Base-by-base conservation (phyloP, 495 filamentous ascomycete species). In the Aspergillus ellipticus region DNA sequence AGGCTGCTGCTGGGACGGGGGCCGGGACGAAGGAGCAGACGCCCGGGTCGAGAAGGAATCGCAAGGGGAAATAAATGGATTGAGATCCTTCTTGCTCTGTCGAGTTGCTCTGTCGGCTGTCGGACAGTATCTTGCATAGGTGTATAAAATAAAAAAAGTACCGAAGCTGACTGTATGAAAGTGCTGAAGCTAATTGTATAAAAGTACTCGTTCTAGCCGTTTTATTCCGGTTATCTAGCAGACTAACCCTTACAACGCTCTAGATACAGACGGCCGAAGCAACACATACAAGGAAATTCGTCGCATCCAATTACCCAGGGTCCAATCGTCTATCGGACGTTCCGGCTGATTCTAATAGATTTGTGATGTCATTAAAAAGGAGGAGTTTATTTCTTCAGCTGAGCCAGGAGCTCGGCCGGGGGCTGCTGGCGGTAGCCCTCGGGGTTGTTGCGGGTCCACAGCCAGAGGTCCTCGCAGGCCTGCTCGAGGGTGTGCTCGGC, bases 401-500 rank as follows among this genome's bases (percentile, higher is more conserved):
- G 78, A 53, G 88, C 86, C 24, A 97, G 66, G 62, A 98, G 79
- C 70, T 88, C 86, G 55, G 90, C 82, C 28, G 94, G 94, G 19
- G 94, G 91, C 59, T 89, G 75, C 74, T 97, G 92, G 50, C 90
- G 80, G 76, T 97, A 97, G 16, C 94, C 94, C 76, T 90, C 82
- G 41, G 94, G 94, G 75, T 98, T 97, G 75, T 97, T 97, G 71
- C 88, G 82, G 2, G 84, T 86, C 94, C 94, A 98, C 65, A 84
- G 86, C 94, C 94, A 98, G 54, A 98, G 80, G 68, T 97, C 91
- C 67, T 85, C 85, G 71, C 94, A 98, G 10, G 92, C 90, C 67
- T 96, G 81, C 75, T 98, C 92, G 65, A 98, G 81, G 15, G 90
- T 93, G 48, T 84, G 80, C 78, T 92, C 79, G 7, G 94, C 90